Evolutionary conservation across 306 rosid genomes (phyloP).

Genomic region (Vigna reflexopilosa): DNA sequence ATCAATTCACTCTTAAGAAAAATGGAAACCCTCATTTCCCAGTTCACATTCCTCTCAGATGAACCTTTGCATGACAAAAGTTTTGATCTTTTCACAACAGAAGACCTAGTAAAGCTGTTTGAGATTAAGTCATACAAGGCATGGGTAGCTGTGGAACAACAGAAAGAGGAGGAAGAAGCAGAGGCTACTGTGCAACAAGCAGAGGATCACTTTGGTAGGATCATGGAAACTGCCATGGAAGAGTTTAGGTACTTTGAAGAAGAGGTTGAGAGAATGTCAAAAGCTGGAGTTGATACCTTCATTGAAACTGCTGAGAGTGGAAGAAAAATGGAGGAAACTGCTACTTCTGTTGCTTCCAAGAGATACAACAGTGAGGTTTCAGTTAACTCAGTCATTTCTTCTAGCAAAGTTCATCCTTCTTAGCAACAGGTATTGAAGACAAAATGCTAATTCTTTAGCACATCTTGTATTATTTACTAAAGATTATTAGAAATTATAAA

Average conservation of each 20-base stretch:
- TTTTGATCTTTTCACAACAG: conserved; percentile 79
- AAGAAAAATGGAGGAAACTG: conserved; percentile 81
- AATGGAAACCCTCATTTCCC: conserved; percentile 81
- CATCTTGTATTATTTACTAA: neutral
- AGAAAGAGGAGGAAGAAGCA: conserved; percentile 60
- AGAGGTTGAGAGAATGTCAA: conserved; percentile 65
- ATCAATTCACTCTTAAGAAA: conserved; percentile 10
- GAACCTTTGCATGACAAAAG: conserved; percentile 69
- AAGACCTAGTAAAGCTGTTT: conserved; percentile 79
- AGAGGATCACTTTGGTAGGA: conserved; percentile 72
- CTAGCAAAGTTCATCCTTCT: conserved; percentile 87
- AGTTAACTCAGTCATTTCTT: conserved; percentile 69
- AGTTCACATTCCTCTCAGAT: conserved; percentile 73
- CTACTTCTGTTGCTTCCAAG: conserved; percentile 69
- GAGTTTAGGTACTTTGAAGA: conserved; percentile 80
- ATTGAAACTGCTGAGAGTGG: conserved; percentile 71
- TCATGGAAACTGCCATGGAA: conserved; percentile 83
- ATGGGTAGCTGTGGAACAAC: conserved; percentile 80
- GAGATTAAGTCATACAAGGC: conserved; percentile 92
- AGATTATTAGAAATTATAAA: neutral
- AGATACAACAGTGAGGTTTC: conserved; percentile 72
- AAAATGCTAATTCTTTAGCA: neutral
- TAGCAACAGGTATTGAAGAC: neutral
- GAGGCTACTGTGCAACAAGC: conserved; percentile 62
- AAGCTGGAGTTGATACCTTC: conserved; percentile 53